Evolutionary conservation across 2,329 filamentous ascomycete genomes (phyloP).

Genomic region (Cytospora leucostoma): DNA sequence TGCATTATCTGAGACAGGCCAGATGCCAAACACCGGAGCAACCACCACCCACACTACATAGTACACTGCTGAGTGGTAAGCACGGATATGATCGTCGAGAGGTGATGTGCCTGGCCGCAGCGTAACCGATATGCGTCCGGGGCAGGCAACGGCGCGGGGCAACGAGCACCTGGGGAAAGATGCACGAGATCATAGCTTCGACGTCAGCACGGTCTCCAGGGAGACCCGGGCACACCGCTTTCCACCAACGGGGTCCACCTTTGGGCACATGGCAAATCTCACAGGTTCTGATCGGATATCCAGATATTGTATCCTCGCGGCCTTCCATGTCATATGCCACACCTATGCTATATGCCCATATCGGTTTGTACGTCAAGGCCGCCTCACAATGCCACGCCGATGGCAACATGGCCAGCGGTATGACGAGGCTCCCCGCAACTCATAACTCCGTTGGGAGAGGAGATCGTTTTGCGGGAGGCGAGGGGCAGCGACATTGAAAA

Average conservation of each 20-base stretch:
- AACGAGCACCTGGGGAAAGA: conserved; percentile 10
- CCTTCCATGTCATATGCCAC: no score
- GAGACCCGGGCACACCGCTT: conserved; percentile 4
- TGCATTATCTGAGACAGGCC: conserved; percentile 14
- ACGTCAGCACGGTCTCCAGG: conserved; percentile 8
- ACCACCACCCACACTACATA: not conserved
- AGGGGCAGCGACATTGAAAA: conserved; percentile 8
- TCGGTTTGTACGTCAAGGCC: not conserved
- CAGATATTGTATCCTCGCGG: not conserved
- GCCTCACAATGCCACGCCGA: conserved; percentile 4
- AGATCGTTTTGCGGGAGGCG: not conserved
- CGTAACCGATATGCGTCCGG: not conserved
- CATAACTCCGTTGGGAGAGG: not conserved
- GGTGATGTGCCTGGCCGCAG: not conserved
- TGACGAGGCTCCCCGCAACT: conserved; percentile 22
- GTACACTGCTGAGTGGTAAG: not conserved
- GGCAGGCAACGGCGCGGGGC: conserved; percentile 15
- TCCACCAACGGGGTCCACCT: conserved; percentile 7
- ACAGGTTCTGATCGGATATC: not conserved
- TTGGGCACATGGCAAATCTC: conserved; percentile 11
- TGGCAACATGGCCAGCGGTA: conserved; percentile 9
- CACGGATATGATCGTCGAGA: conserved; percentile 6
- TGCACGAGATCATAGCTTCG: conserved; percentile 9
- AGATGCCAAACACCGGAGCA: conserved; percentile 6
- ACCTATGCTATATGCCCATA: not conserved